Percentiles rank a stretch among this genome's conserved stretches.
phyloP scores from a whole-genome alignment of 495 filamentous ascomycete genomes.

The Pyrenula aspistea region DNA sequence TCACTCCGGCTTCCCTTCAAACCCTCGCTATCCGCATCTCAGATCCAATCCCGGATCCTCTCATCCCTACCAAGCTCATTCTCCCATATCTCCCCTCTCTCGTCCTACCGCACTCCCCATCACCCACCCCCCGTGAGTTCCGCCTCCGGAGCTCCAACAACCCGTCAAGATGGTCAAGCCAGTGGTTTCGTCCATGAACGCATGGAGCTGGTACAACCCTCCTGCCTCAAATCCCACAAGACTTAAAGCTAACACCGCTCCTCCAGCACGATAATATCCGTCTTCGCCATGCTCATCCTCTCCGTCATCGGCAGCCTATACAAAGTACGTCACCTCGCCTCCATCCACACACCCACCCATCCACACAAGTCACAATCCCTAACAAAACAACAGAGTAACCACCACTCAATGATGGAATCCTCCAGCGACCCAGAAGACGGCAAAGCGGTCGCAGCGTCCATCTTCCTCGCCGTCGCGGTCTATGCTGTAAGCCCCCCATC shows the following conservation, averaged over 20 bases:
- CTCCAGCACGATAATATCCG: conserved; percentile 68
- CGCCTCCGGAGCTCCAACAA: conserved; percentile 2
- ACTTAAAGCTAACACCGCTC: background rate
- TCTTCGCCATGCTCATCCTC: conserved; percentile 81
- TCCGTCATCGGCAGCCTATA: conserved; percentile 71
- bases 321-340: conserved; percentile 34
- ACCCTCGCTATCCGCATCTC: too few species aligned
- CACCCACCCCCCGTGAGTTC: background rate
- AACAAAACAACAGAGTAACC: conserved; percentile 37
- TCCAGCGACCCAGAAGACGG: conserved; percentile 63
- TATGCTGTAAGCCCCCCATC: conserved; percentile 63
- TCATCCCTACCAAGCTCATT: too few species aligned
- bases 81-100: too few species aligned
- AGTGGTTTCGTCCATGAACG: conserved; percentile 76
- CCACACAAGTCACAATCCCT: too few species aligned
- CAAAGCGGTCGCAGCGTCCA: conserved; percentile 61
- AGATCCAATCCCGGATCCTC: too few species aligned
- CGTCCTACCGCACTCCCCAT: too few species aligned
- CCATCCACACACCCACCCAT: too few species aligned
- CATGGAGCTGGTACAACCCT: conserved; percentile 74
- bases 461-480: conserved; percentile 75
- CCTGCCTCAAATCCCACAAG: background rate
- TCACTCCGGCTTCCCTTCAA: too few species aligned
- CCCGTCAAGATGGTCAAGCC: conserved; percentile 74
- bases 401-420: conserved; percentile 70